These are phyloP conservation scores for Smittium culicis DNA, from an alignment of 371 early-diverging fungal species.

Conservation along the genomic window DNA sequence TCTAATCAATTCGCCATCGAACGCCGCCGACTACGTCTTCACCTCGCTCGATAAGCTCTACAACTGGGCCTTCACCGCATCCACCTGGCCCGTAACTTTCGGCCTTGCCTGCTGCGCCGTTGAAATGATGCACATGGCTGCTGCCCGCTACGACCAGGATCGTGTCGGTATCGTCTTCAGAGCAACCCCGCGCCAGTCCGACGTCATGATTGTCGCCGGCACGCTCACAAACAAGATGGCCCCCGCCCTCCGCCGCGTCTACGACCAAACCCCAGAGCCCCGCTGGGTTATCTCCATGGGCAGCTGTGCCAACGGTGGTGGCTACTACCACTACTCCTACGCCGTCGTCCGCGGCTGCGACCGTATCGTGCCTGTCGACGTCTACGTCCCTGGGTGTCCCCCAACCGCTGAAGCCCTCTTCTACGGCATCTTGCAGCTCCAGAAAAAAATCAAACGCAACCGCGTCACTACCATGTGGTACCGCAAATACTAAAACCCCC, in stretches of 20 bases:
- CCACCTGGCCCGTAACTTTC: conserved; percentile 96
- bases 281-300: conserved; percentile 99
- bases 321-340: conserved; percentile 97
- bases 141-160: conserved; percentile 95
- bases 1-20: conserved; percentile 28
- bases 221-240: conserved; percentile 98
- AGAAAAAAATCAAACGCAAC: conserved; percentile 87
- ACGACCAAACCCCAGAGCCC: conserved; percentile 86
- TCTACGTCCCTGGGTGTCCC: conserved; percentile 97
- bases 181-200: conserved; percentile 94
- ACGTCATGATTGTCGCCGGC: conserved; percentile 98
- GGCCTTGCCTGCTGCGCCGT: conserved; percentile 97
- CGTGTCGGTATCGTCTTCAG: conserved; percentile 94
- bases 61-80: conserved; percentile 87
- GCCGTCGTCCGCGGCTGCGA: conserved; percentile 93
- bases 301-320: conserved; percentile 95
- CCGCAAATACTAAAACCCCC: conserved; percentile 39
- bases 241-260: conserved; percentile 90
- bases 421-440: conserved; percentile 93
- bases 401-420: conserved; percentile 93
- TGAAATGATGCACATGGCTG: conserved; percentile 97
- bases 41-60: conserved; percentile 81
- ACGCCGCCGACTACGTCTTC: conserved; percentile 39
- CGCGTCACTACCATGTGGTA: conserved; percentile 50
- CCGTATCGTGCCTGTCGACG: conserved; percentile 89